These are phyloP conservation scores for Scutellaria minor DNA, from an alignment of 257 asterid species.

Conservation along the genomic window DNA sequence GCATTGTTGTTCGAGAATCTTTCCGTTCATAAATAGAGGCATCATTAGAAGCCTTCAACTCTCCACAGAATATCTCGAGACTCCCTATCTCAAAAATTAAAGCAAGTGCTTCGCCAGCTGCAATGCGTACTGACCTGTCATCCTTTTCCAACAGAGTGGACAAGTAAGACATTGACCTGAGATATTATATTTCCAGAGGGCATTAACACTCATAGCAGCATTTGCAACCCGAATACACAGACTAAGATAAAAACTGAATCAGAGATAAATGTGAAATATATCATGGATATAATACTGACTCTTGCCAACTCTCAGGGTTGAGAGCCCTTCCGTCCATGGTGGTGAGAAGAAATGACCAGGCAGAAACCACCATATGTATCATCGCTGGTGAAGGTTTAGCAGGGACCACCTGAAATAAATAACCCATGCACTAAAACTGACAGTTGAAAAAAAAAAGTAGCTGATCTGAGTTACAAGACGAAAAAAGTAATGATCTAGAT, in stretches of 20 bases:
- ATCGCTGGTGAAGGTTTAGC: slow-evolving; percentile 47
- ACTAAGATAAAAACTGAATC: background rate
- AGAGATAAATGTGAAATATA: slow-evolving; percentile 1
- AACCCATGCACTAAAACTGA: background rate
- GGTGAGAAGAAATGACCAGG: slow-evolving; percentile 94
- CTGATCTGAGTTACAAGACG: background rate
- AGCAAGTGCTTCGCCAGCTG: slow-evolving; percentile 97
- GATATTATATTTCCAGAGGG: slow-evolving; percentile 32
- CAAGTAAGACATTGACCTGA: slow-evolving; percentile 75
- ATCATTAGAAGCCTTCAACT: slow-evolving; percentile 56
- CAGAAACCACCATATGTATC: slow-evolving; percentile 68
- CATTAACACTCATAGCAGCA: background rate
- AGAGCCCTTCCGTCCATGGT: slow-evolving; percentile 64
- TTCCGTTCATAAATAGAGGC: slow-evolving; percentile 51
- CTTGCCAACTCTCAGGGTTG: slow-evolving; percentile 79
- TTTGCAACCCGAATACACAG: background rate
- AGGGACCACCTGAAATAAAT: slow-evolving; percentile 33
- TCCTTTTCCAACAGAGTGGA: slow-evolving; percentile 86
- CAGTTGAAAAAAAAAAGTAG: background rate
- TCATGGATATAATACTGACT: slow-evolving; percentile 50
- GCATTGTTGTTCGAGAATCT: slow-evolving; percentile 55
- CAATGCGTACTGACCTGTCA: slow-evolving; percentile 81
- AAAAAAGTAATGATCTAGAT: background rate
- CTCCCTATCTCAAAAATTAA: slow-evolving; percentile 78
- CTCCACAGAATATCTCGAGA: slow-evolving; percentile 78